Conservation (phyloP, 768 basidiomycete genomes). For the Hortiboletus campestris region DNA sequence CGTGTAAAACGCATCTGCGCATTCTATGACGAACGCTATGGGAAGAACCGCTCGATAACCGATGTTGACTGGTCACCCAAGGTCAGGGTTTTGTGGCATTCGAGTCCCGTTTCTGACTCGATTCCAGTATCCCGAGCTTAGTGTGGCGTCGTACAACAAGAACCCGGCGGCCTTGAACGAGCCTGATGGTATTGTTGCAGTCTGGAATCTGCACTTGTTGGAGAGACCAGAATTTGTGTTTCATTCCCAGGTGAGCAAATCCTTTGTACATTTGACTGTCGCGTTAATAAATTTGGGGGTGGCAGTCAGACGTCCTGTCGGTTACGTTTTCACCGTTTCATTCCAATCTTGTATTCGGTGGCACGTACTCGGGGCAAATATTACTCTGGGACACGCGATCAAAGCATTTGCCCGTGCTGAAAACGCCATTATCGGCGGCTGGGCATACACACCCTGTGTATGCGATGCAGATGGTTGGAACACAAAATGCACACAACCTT, state of each 20-base stretch:
- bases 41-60: slow-evolving; percentile 92
- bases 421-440: slow-evolving; percentile 92
- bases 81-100: slow-evolving; percentile 41
- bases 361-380: slow-evolving; percentile 99
- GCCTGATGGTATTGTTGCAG: slow-evolving; percentile 93
- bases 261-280: neutral
- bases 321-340: slow-evolving; percentile 98
- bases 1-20: slow-evolving; percentile 92
- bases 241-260: slow-evolving; percentile 82
- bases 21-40: slow-evolving; percentile 89
- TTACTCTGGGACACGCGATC: slow-evolving; percentile 97
- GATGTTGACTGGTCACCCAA: slow-evolving; percentile 98
- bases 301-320: slow-evolving; percentile 93
- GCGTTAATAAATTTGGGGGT: slow-evolving; percentile 2
- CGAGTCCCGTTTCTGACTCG: neutral
- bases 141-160: slow-evolving; percentile 96
- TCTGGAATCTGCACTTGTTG: slow-evolving; percentile 95
- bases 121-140: slow-evolving; percentile 87
- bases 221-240: slow-evolving; percentile 98
- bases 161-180: slow-evolving; percentile 92
- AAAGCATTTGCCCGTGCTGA: slow-evolving; percentile 92
- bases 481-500: slow-evolving; percentile 97
- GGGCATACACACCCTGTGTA: slow-evolving; percentile 99
- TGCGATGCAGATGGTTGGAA: slow-evolving; percentile 97
- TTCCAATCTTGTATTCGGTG: slow-evolving; percentile 94